phyloP scores from a whole-genome alignment of 2,329 filamentous ascomycete genomes.

The Myriosclerotinia duriaeana region DNA sequence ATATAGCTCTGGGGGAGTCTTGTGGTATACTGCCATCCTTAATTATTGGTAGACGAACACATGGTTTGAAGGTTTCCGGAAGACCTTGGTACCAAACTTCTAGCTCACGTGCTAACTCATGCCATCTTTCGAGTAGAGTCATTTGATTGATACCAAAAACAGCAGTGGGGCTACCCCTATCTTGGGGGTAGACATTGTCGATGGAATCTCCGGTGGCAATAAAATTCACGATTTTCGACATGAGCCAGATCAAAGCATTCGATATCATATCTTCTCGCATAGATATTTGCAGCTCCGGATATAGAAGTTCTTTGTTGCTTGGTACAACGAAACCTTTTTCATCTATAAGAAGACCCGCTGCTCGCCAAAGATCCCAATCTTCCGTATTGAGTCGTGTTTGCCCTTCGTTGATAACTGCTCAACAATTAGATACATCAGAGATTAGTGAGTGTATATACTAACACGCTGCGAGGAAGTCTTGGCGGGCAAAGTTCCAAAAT shows the following conservation, averaged over 20 bases:
- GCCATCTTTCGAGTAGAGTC: constrained; percentile 53
- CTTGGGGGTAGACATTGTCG: constrained; percentile 39
- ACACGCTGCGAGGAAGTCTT: constrained; percentile 65
- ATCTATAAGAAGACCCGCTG: constrained; percentile 60
- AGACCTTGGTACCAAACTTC: constrained; percentile 59
- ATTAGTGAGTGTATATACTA: constrained; percentile 34
- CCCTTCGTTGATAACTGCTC: constrained; percentile 56
- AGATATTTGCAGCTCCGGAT: constrained; percentile 47
- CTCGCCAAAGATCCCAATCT: constrained; percentile 62
- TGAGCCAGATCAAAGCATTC: constrained; percentile 64
- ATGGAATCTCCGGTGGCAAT: constrained; percentile 57
- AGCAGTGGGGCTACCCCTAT: constrained; percentile 42
- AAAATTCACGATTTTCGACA: constrained; percentile 66
- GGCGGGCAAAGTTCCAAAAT: constrained; percentile 67
- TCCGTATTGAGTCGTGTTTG: constrained; percentile 61
- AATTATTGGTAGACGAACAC: constrained; percentile 48
- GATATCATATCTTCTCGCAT: constrained; percentile 64
- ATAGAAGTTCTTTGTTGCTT: constrained; percentile 44
- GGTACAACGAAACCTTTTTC: constrained; percentile 51
- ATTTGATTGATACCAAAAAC: constrained; percentile 50
- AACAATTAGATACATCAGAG: constrained; percentile 3
- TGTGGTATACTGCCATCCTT: constrained; percentile 29
- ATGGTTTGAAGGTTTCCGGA: constrained; percentile 59
- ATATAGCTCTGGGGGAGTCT: constrained; percentile 43
- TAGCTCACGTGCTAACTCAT: constrained; percentile 55